phyloP scores from a whole-genome alignment of 1,284 basidiomycete species.

The Phaffia rhodozyma region DNA sequence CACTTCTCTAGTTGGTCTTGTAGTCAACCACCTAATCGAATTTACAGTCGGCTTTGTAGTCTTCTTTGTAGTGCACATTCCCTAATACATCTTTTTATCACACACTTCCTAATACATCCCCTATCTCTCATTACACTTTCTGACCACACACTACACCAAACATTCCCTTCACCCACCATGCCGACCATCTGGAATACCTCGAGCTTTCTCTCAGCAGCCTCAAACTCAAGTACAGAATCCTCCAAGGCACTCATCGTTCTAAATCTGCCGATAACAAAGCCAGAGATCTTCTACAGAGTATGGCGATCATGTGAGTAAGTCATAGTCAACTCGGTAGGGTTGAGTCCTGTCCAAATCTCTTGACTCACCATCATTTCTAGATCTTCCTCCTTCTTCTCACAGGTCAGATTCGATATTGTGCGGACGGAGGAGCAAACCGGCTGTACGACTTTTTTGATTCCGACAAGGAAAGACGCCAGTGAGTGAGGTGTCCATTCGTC shows the following conservation, averaged over 20 bases:
- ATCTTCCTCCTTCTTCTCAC: conserved; percentile 26
- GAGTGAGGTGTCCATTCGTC: conserved; percentile 19
- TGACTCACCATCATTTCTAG: too few species aligned
- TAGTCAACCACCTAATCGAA: too few species aligned
- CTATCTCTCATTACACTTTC: background rate
- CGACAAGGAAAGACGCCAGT: conserved; percentile 29
- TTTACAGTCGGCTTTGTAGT: too few species aligned
- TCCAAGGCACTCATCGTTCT: conserved; percentile 60
- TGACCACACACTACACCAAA: background rate
- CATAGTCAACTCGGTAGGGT: too few species aligned
- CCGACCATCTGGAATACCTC: conserved; percentile 2
- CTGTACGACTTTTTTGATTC: conserved; percentile 52
- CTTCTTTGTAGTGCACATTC: too few species aligned
- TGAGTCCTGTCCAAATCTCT: background rate
- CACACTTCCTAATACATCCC: too few species aligned
- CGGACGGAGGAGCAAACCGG: conserved; percentile 89
- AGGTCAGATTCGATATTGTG: conserved; percentile 46
- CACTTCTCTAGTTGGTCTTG: too few species aligned
- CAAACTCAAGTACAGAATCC: background rate
- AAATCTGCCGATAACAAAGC: conserved; percentile 66
- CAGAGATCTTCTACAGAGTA: conserved; percentile 48
- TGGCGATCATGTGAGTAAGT: conserved; percentile 52
- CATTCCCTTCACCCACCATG: background rate
- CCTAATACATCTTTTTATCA: too few species aligned
- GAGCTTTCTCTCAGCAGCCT: conserved; percentile 7